A percentile compares a stretch with the other conserved stretches of the same genome.
Conservation (phyloP, 257 asterid species). For the Solanum habrochaites region DNA sequence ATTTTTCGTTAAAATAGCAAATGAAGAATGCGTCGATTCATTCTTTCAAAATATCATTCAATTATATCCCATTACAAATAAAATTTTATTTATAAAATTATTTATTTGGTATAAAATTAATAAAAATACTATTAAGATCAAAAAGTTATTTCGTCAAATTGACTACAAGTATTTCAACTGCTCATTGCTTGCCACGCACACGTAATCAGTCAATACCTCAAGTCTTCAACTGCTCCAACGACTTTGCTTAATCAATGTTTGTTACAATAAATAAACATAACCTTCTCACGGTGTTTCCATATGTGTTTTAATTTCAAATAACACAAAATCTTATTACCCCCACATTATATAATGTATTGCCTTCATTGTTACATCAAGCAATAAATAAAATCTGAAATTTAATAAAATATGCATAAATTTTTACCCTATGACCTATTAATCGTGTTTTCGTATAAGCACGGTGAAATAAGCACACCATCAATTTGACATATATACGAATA, state of each 20-base stretch:
- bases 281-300: background rate
- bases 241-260: background rate
- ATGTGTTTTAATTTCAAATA: background rate
- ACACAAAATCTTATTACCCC: background rate
- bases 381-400: too few species aligned
- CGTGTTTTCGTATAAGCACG: too few species aligned
- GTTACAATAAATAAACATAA: background rate
- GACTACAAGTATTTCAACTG: background rate
- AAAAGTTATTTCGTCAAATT: background rate
- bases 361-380: background rate
- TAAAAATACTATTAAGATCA: background rate
- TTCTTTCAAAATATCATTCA: too few species aligned
- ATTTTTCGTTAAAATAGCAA: too few species aligned
- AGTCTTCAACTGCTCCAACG: background rate
- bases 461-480: too few species aligned
- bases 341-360: background rate
- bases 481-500: too few species aligned
- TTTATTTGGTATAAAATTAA: background rate
- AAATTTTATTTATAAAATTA: background rate
- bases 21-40: too few species aligned
- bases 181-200: background rate
- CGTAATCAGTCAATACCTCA: background rate
- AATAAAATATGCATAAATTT: too few species aligned
- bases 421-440: rapidly evolving
- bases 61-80: background rate